Evolutionary conservation across 1,139 yeast species (phyloP).

Genomic region (Yamadazyma diospyri): DNA sequence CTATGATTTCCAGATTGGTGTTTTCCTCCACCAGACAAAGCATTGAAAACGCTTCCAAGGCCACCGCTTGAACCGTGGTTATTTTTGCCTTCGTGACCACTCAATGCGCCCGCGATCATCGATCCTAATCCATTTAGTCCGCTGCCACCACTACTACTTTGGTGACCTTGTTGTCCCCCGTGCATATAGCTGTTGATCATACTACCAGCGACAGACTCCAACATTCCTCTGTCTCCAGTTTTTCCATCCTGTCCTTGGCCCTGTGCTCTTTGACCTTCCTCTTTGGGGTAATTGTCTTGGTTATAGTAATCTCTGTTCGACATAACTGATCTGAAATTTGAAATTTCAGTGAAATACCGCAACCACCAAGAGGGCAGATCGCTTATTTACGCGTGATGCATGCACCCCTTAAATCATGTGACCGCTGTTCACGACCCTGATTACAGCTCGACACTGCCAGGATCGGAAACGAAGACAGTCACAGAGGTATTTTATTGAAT

Average conservation of each 20-base stretch:
- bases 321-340: constrained; percentile 34
- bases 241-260: constrained; percentile 10
- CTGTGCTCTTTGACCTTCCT: constrained; percentile 16
- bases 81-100: constrained; percentile 8
- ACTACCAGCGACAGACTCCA: constrained; percentile 56
- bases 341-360: constrained; percentile 1
- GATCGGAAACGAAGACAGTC: too few relatives aligned
- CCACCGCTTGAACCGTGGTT: constrained; percentile 9
- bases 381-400: too few relatives aligned
- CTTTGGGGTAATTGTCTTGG: constrained; percentile 47
- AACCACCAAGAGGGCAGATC: too few relatives aligned
- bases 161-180: constrained; percentile 38
- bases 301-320: constrained; percentile 62
- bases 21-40: constrained; percentile 16
- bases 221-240: constrained; percentile 51
- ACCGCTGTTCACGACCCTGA: too few relatives aligned
- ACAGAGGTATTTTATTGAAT: too few relatives aligned
- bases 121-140: constrained; percentile 39
- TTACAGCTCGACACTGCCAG: too few relatives aligned
- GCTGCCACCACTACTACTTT: constrained; percentile 33
- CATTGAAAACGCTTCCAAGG: constrained; percentile 13
- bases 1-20: constrained; percentile 16
- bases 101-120: constrained; percentile 57
- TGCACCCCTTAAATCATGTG: too few relatives aligned
- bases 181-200: constrained; percentile 53